phyloP scores from a whole-genome alignment of 2,329 filamentous ascomycete species.

The Exophiala spinifera region DNA sequence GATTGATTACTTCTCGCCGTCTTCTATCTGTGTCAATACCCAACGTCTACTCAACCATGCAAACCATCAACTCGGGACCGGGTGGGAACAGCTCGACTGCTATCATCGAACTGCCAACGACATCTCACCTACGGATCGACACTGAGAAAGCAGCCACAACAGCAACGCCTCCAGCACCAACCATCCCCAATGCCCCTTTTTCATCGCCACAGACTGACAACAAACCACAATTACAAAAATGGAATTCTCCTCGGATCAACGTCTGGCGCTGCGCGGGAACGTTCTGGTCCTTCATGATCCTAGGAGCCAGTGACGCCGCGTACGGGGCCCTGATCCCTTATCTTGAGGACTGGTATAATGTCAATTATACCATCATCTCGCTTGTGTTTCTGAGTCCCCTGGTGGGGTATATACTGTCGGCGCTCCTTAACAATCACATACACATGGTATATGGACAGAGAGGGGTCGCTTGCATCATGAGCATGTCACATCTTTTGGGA shows the following conservation, averaged over 20 bases:
- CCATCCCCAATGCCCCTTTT: constrained; percentile 1
- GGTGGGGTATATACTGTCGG: constrained; percentile 45
- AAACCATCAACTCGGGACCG: constrained; percentile 1
- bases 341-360: constrained; percentile 43
- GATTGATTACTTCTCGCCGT: no score
- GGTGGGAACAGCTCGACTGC: constrained; percentile 16
- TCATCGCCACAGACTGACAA: constrained; percentile 32
- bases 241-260: constrained; percentile 63
- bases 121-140: not conserved
- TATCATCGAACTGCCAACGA: constrained; percentile 13
- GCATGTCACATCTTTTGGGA: constrained; percentile 60
- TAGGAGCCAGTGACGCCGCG: constrained; percentile 56
- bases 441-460: constrained; percentile 58
- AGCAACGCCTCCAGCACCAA: no score
- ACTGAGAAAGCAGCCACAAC: constrained; percentile 4
- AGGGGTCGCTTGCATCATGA: constrained; percentile 65
- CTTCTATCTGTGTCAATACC: no score
- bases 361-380: constrained; percentile 47
- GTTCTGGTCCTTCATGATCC: constrained; percentile 57
- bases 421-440: constrained; percentile 43
- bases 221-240: constrained; percentile 50
- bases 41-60: not conserved
- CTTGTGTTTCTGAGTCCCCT: constrained; percentile 50
- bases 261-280: constrained; percentile 57
- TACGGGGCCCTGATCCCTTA: constrained; percentile 49